Evolutionary conservation across 73 alveolate species (phyloP), one percentile per base, ranked within the genome.

Genomic region (Blepharisma japonicum): DNA sequence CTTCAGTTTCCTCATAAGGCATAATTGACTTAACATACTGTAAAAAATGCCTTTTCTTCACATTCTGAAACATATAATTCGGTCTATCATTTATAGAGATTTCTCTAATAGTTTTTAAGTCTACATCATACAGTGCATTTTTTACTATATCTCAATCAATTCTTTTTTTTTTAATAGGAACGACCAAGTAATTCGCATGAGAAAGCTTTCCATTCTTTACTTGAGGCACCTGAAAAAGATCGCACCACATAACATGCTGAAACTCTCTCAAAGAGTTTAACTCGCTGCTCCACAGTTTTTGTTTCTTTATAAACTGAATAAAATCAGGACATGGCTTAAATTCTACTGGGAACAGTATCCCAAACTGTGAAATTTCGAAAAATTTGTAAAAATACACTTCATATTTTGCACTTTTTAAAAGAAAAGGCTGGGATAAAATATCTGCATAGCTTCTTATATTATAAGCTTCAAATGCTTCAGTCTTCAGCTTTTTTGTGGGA

Each of bases 181-280:
- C 74, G 0, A 61, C 74, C 14, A 61, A 25, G 23, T 61, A 61
- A 61, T 61, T 61, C 14, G 74, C 74, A 8, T 14, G 0, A 4
- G 47, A 14, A 14, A 18, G 50, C 5, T 11, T 61, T 20, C 74
- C 74, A n/a, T 14, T 9, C 2, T n/a, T 14, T 0, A 14, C 46
- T 61, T 61, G 14, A 14, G 48, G 38, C 74, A 39, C 38, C 48
- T 61, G 14, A 61, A 61, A 61, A n/a, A 61, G 14, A 61, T 61
- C 74, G 5, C 47, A 14, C 74, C 74, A 61, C 11, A 61, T n/a
- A 14, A 14, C 74, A 18, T 61, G 74, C 46, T 61, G 74, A 4
- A 61, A 61, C n/a, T 25, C 23, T 25, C 23, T 25, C 23, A 61
- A 61, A 14, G 11, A 14, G n/a, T 61, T 39, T 61, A 20, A 25